Evolutionary conservation across 768 basidiomycete species (phyloP).

Genomic region (Russula virescens): DNA sequence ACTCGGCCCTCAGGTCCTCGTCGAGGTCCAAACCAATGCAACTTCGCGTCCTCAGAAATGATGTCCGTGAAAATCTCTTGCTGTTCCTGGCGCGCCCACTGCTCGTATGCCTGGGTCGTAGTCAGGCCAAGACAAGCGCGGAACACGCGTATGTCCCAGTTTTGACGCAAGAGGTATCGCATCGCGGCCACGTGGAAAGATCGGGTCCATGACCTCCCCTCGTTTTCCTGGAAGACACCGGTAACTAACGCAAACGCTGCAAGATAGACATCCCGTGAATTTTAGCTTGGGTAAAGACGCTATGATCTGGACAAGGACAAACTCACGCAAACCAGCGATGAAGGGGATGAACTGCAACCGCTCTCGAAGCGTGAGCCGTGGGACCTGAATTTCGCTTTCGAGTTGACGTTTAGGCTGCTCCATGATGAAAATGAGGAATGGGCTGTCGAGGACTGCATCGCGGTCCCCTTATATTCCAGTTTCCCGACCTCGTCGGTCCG

Average conservation of each 20-base stretch:
- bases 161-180: not conserved
- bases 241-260: constrained; percentile 5
- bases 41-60: not conserved
- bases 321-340: not conserved
- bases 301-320: not conserved
- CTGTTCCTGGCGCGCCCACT: not conserved
- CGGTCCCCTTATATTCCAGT: no score
- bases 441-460: no score
- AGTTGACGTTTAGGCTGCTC: not conserved
- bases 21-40: constrained; percentile 15
- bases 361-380: constrained; percentile 2
- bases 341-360: not conserved
- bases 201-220: constrained; percentile 7
- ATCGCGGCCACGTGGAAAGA: not conserved
- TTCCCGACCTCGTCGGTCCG: no score
- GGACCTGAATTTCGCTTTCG: not conserved
- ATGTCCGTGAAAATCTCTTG: not conserved
- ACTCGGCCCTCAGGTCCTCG: not conserved
- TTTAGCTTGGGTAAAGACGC: not conserved
- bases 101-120: not conserved
- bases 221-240: constrained; percentile 9
- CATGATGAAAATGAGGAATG: not conserved
- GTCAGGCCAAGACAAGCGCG: not conserved
- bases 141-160: not conserved
- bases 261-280: not conserved